Conservation (phyloP, 192 early-diverging fungal genomes). For the Backusella westeae region DNA sequence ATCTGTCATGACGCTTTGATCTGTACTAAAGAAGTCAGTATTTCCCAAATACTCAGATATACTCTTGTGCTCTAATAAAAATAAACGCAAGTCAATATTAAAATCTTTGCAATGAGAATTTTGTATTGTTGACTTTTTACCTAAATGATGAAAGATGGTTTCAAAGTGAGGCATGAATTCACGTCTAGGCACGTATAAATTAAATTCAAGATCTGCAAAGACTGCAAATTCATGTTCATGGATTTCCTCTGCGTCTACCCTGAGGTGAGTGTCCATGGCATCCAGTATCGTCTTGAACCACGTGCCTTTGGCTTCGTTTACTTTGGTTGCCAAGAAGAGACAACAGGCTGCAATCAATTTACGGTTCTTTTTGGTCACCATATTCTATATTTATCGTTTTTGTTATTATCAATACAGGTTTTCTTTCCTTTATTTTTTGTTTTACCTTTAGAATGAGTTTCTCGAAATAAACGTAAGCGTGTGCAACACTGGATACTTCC, state of each 20-base stretch:
- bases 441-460: slow-evolving; percentile 85
- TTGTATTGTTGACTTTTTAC: slow-evolving; percentile 15
- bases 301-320: slow-evolving; percentile 81
- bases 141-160: slow-evolving; percentile 67
- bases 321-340: slow-evolving; percentile 79
- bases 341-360: slow-evolving; percentile 74
- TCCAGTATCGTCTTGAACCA: slow-evolving; percentile 61
- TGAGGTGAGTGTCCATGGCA: slow-evolving; percentile 71
- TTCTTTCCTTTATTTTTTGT: slow-evolving; percentile 16
- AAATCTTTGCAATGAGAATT: background rate
- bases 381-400: slow-evolving; percentile 35
- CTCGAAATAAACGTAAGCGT: slow-evolving; percentile 93
- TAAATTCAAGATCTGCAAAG: slow-evolving; percentile 90
- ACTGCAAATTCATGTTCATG: slow-evolving; percentile 88
- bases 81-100: background rate
- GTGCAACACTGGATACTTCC: slow-evolving; percentile 87
- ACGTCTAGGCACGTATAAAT: slow-evolving; percentile 77
- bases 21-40: background rate
- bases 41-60: slow-evolving; percentile 17
- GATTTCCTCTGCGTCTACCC: slow-evolving; percentile 75
- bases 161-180: slow-evolving; percentile 95
- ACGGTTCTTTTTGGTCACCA: slow-evolving; percentile 71
- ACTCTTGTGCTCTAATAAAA: slow-evolving; percentile 25
- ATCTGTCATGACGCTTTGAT: slow-evolving; percentile 3
- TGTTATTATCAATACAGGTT: background rate